Evolutionary conservation across 2,329 filamentous ascomycete genomes (phyloP).

Genomic region (Epichloe coenophiala): DNA sequence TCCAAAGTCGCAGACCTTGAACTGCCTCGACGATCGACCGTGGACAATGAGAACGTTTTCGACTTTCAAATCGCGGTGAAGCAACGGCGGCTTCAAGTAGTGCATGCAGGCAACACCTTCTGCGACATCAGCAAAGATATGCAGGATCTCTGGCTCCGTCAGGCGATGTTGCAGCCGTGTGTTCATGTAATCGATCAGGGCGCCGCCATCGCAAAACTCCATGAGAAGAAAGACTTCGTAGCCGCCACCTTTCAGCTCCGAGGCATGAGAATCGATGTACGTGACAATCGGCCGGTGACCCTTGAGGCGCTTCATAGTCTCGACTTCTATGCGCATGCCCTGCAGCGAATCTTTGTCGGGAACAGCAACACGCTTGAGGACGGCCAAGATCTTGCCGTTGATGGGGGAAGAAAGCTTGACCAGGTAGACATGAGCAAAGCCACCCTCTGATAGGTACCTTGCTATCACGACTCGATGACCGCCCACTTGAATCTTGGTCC

Average conservation of each 20-base stretch:
- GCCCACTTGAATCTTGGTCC: slow-evolving; percentile 94
- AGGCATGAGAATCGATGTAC: slow-evolving; percentile 97
- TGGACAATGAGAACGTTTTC: slow-evolving; percentile 89
- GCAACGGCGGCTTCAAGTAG: slow-evolving; percentile 83
- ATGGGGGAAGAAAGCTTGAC: slow-evolving; percentile 72
- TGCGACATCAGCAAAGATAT: slow-evolving; percentile 91
- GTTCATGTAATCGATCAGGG: slow-evolving; percentile 99
- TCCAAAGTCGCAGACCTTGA: slow-evolving; percentile 98
- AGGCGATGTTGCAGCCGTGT: slow-evolving; percentile 89
- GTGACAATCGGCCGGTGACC: slow-evolving; percentile 93
- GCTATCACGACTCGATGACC: slow-evolving; percentile 86
- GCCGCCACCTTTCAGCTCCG: slow-evolving; percentile 78
- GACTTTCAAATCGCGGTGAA: slow-evolving; percentile 93
- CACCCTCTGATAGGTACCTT: slow-evolving; percentile 94
- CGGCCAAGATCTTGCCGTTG: slow-evolving; percentile 66
- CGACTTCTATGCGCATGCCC: slow-evolving; percentile 95
- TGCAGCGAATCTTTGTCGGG: slow-evolving; percentile 89
- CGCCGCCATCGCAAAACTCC: slow-evolving; percentile 92
- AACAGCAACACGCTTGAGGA: slow-evolving; percentile 89
- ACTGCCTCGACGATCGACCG: slow-evolving; percentile 51
- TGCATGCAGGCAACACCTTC: slow-evolving; percentile 98
- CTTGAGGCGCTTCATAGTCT: slow-evolving; percentile 99
- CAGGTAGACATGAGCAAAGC: slow-evolving; percentile 96
- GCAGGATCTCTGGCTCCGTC: slow-evolving; percentile 92
- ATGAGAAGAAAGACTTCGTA: slow-evolving; percentile 98